Base-by-base conservation (phyloP, 192 early-diverging fungal species). In the Paraglomus brasilianum region DNA sequence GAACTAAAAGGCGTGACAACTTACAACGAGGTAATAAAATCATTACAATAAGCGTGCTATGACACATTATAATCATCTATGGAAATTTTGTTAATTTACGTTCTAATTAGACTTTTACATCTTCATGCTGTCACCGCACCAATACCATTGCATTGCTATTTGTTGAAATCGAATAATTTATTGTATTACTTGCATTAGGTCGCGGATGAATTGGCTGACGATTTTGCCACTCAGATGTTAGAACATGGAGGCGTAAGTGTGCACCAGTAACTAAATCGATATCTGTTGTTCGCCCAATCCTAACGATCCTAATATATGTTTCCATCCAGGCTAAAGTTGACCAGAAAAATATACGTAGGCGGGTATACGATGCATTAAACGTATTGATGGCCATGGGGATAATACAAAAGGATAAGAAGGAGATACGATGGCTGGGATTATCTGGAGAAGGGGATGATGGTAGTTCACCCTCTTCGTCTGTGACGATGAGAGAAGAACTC, bases 361-460 rank as follows among this genome's bases (percentile, higher is more conserved):
- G 87, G 21, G 87, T 89, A 0, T 89, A 89, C 62, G 87, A 89
- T 75, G 87, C 87, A n/a, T 72, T 89, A 43, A 89, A 89, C 59
- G 85, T 89, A 11, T 66, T 87, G 47, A 85, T 84, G 78, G 83
- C 86, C 5, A 80, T 89, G 68, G 80, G 70, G 17, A 86, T 89
- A 36, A 89, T 89, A 53, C 74, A 57, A 10, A 89, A 86, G 78
- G 85, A 85, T 59, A 80, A 80, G 53, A 86, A 85, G 71, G 86
- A 82, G 56, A 89, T 89, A 43, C 75, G 75, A 45, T 89, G 88
- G 86, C 76, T 83, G 22, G 85, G 88, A 2, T 73, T 89, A 15
- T 78, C 83, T 6, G 71, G 76, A 15, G 60, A 80, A 30, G 74
- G 48, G 13, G 48, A 47, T 58, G 38, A 58, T 48, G 51, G 5